Conservation (phyloP, 2,329 filamentous ascomycete genomes). For the Chrysoporthe cubensis region DNA sequence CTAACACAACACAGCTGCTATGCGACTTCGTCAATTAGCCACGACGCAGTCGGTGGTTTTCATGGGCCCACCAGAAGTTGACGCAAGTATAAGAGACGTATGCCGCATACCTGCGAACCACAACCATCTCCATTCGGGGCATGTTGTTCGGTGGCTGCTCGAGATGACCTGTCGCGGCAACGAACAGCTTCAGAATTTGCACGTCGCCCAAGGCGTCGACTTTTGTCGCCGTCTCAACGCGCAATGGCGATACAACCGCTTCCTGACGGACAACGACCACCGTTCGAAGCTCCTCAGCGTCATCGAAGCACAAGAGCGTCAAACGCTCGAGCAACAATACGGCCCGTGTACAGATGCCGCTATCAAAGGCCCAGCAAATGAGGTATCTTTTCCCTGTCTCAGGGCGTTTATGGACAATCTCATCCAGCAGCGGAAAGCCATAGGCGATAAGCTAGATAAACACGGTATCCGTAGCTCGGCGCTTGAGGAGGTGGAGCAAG, state of each 20-base stretch:
- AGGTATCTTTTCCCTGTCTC: conserved; percentile 27
- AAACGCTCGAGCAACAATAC: conserved; percentile 63
- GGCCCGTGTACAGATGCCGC: conserved; percentile 33
- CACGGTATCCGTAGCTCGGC: conserved; percentile 49
- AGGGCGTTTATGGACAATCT: conserved; percentile 40
- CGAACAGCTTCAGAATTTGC: conserved; percentile 62
- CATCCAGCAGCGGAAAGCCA: conserved; percentile 34
- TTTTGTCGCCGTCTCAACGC: conserved; percentile 62
- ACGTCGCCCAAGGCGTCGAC: conserved; percentile 62
- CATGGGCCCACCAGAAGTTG: conserved; percentile 62
- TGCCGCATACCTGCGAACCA: conserved; percentile 34
- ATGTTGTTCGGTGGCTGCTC: conserved; percentile 61
- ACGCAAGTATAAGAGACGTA: conserved; percentile 61
- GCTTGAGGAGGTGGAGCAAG: conserved; percentile 63
- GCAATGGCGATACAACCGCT: conserved; percentile 45
- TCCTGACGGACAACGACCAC: conserved; percentile 40
- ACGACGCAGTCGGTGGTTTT: conserved; percentile 60
- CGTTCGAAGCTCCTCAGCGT: conserved; percentile 46
- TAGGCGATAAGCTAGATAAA: conserved; percentile 42
- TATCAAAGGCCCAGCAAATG: conserved; percentile 32
- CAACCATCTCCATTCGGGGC: conserved; percentile 44
- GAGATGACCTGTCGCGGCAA: conserved; percentile 65
- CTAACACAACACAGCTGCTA: conserved; percentile 53
- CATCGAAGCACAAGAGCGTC: conserved; percentile 57
- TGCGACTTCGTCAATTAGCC: conserved; percentile 64